Conservation (phyloP, 169 alveolate species). For the Eimeria mitis region DNA sequence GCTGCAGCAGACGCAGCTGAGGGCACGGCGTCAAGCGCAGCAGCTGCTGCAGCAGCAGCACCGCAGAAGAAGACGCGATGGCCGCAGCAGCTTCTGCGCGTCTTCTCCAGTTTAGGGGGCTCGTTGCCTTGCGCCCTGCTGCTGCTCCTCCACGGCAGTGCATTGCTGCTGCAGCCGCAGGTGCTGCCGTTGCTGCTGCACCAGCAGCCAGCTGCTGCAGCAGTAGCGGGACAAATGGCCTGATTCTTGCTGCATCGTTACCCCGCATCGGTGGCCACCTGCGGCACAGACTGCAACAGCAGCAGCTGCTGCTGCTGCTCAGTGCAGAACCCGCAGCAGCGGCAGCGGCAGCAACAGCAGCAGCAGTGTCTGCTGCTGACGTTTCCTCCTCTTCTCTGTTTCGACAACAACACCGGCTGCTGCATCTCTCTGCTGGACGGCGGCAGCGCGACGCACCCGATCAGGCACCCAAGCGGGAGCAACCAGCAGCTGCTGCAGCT, state of each 20-base stretch:
- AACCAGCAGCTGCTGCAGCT: background rate
- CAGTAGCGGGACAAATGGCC: background rate
- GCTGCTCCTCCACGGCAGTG: background rate
- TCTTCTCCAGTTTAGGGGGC: background rate
- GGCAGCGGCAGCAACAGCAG: slow-evolving; percentile 23
- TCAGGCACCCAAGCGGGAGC: background rate
- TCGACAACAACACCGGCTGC: background rate
- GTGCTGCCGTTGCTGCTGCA: slow-evolving; percentile 10
- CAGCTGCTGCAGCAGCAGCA: background rate
- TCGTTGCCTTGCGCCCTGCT: background rate
- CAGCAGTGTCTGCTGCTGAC: background rate
- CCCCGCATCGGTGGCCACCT: background rate
- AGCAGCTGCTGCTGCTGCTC: background rate
- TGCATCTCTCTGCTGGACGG: background rate
- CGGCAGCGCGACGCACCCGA: background rate
- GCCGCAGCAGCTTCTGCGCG: background rate
- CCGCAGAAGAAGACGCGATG: background rate
- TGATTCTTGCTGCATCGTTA: background rate
- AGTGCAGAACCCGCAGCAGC: background rate
- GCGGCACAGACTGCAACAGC: slow-evolving; percentile 13
- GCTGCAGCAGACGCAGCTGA: background rate
- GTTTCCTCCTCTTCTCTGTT: background rate
- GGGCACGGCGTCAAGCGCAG: background rate
- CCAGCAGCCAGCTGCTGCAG: background rate
- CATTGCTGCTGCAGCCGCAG: background rate